Evolutionary conservation across 2,329 filamentous ascomycete species (phyloP).

Genomic region (Beauveria brongniartii): DNA sequence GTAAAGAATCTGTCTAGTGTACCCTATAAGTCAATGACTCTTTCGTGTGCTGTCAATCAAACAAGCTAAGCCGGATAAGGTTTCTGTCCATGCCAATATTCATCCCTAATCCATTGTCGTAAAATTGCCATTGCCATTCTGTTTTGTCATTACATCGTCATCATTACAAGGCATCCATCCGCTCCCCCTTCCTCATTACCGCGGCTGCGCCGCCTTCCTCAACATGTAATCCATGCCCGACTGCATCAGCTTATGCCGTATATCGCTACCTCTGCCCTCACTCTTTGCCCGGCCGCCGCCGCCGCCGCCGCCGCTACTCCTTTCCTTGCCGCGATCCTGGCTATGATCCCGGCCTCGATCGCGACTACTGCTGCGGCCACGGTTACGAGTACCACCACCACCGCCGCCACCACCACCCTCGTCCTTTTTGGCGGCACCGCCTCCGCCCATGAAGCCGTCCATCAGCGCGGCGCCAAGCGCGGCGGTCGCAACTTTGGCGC

Average conservation of each 20-base stretch:
- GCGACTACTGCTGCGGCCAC: neutral
- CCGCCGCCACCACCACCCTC: constrained; percentile 4
- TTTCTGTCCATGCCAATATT: neutral
- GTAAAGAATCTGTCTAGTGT: neutral
- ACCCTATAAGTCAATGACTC: neutral
- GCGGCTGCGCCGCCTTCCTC: constrained; percentile 10
- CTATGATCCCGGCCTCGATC: neutral
- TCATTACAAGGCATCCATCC: constrained; percentile 24
- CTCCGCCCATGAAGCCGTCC: constrained; percentile 34
- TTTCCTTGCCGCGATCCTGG: neutral
- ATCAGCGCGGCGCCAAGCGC: constrained; percentile 41
- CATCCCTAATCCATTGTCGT: neutral
- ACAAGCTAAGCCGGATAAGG: neutral
- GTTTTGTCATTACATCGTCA: neutral
- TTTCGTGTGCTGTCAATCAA: neutral
- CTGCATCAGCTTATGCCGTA: constrained; percentile 20
- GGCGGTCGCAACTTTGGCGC: constrained; percentile 39
- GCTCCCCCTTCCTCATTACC: constrained; percentile 33
- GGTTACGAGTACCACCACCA: neutral
- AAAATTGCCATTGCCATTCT: neutral
- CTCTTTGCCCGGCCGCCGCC: neutral
- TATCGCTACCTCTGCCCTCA: constrained; percentile 9
- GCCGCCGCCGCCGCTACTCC: neutral
- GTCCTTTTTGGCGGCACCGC: constrained; percentile 19
- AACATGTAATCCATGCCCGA: constrained; percentile 19